Conservation (phyloP, 176 grass and related monocot genomes). For the Aegilops speltoides region DNA sequence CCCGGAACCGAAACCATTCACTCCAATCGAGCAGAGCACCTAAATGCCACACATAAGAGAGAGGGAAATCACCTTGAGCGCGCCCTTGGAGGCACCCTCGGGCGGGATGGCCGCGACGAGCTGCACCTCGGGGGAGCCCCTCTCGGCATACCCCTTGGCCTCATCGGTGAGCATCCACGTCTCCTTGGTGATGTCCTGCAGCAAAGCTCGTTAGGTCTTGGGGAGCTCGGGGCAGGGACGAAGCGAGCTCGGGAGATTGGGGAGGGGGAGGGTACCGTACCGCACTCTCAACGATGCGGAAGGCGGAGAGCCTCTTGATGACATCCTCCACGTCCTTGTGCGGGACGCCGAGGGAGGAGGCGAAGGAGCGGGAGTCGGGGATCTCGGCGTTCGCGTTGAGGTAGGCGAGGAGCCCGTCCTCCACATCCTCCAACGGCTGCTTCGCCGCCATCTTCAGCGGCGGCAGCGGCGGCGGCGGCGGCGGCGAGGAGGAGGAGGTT, state of each 20-base stretch:
- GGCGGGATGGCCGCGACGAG: constrained; percentile 63
- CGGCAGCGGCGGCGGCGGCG: too few species aligned
- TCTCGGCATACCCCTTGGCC: constrained; percentile 66
- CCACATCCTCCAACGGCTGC: constrained; percentile 40
- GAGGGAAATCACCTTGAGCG: constrained; percentile 65
- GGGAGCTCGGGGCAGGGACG: background rate
- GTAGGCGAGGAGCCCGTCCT: constrained; percentile 57
- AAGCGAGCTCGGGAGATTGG: background rate
- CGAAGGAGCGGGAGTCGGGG: constrained; percentile 67
- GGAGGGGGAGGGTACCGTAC: constrained; percentile 1
- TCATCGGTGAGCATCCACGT: constrained; percentile 76
- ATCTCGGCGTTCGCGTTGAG: constrained; percentile 65
- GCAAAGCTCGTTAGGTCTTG: background rate
- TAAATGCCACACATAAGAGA: background rate
- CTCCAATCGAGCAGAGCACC: background rate
- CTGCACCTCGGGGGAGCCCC: constrained; percentile 73
- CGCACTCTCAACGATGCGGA: constrained; percentile 66
- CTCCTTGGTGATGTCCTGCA: constrained; percentile 76
- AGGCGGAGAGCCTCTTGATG: constrained; percentile 87
- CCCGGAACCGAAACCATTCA: constrained; percentile 19
- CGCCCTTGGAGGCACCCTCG: constrained; percentile 58
- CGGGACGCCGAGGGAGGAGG: constrained; percentile 55
- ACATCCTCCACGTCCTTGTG: constrained; percentile 78
- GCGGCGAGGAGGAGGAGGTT: background rate
- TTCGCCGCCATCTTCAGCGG: constrained; percentile 22